A percentile compares a stretch with the other conserved stretches of the same genome.
Evolutionary conservation across 768 basidiomycete genomes (phyloP).

Genomic region (Russula ochroleuca): DNA sequence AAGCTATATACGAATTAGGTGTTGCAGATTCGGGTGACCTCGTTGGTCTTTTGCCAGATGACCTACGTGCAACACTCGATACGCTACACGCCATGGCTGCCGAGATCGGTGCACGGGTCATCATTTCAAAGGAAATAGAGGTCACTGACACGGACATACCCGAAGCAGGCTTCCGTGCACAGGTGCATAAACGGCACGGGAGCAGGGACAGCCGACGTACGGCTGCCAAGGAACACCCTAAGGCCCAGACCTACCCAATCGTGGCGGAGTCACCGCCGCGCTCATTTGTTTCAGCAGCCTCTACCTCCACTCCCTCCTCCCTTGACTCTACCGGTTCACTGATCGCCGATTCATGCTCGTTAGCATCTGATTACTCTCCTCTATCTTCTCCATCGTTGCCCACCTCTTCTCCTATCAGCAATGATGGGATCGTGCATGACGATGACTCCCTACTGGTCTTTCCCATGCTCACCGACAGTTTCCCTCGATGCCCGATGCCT

Average conservation of each 20-base stretch:
- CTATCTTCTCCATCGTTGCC: slow-evolving; percentile 5
- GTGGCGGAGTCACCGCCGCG: slow-evolving; percentile 6
- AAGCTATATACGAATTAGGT: slow-evolving; percentile 51
- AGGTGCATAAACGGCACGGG: slow-evolving; percentile 35
- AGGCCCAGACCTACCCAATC: neutral
- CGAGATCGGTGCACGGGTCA: slow-evolving; percentile 88
- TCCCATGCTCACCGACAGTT: slow-evolving; percentile 8
- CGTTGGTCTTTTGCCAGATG: slow-evolving; percentile 66
- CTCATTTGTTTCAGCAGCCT: slow-evolving; percentile 12
- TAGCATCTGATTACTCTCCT: neutral
- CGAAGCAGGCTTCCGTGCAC: slow-evolving; percentile 38
- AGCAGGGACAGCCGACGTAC: slow-evolving; percentile 13
- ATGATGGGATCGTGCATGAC: neutral
- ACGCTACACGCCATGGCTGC: slow-evolving; percentile 93
- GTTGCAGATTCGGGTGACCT: slow-evolving; percentile 87
- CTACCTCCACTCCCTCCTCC: slow-evolving; percentile 17
- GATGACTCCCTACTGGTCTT: slow-evolving; percentile 13
- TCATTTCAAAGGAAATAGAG: slow-evolving; percentile 85
- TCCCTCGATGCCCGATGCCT: neutral
- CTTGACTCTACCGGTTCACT: slow-evolving; percentile 1
- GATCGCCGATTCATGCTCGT: neutral
- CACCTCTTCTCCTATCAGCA: neutral
- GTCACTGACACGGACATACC: slow-evolving; percentile 47
- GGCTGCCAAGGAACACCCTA: neutral
- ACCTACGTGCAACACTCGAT: slow-evolving; percentile 77